phyloP scores from a whole-genome alignment of 352 stramenopile genomes.

The Pythium angustatum region DNA sequence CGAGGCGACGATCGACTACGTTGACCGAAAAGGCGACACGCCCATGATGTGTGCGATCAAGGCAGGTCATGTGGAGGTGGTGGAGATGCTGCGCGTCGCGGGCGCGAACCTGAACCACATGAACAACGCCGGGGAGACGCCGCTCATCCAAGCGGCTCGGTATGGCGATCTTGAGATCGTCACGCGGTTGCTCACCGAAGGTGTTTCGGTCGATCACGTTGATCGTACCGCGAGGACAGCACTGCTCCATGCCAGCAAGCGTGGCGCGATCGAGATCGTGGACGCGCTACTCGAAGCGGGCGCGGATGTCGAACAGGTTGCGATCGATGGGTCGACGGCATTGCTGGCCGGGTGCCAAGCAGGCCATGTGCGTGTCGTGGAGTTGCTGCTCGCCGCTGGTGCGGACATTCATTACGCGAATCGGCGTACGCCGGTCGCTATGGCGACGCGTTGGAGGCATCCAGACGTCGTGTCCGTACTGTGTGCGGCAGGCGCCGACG shows the following conservation, averaged over 20 bases:
- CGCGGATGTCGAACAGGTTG: not conserved
- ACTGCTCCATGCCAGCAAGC: too few relatives aligned
- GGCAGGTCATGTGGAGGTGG: not conserved
- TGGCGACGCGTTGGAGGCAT: not conserved
- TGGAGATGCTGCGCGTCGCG: not conserved
- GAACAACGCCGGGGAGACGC: not conserved
- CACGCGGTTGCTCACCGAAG: not conserved
- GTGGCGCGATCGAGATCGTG: not conserved
- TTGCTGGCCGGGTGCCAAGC: too few relatives aligned
- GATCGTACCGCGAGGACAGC: too few relatives aligned
- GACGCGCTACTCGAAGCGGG: not conserved
- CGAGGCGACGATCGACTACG: too few relatives aligned
- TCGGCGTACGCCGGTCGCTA: not conserved
- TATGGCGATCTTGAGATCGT: not conserved
- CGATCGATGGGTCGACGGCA: not conserved
- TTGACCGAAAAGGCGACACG: too few relatives aligned
- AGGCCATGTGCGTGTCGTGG: not conserved
- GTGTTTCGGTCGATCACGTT: not conserved
- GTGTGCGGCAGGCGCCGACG: too few relatives aligned
- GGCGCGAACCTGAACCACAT: slow-evolving; percentile 7
- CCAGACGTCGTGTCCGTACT: too few relatives aligned
- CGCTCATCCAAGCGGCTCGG: not conserved
- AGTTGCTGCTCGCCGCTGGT: not conserved
- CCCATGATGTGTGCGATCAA: too few relatives aligned
- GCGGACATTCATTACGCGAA: not conserved